These are phyloP conservation scores for Hypoxylon subgilvum DNA, from an alignment of 495 filamentous ascomycete species.

Conservation along the genomic window DNA sequence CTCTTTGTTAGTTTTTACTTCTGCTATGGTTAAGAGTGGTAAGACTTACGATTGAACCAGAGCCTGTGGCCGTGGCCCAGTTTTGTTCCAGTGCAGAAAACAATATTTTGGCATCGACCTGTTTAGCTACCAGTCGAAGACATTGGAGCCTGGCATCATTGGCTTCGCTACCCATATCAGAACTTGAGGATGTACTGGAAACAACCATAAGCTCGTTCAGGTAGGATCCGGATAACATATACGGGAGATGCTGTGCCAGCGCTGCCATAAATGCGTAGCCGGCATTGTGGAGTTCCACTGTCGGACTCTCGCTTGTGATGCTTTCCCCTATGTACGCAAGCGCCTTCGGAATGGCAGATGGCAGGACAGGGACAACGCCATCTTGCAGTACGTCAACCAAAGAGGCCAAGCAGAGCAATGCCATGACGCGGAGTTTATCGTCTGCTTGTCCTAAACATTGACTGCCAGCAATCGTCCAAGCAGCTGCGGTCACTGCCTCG, in stretches of 20 bases:
- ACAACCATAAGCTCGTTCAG: slow-evolving; percentile 71
- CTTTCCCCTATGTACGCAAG: slow-evolving; percentile 71
- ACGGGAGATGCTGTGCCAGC: slow-evolving; percentile 80
- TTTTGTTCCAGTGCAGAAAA: slow-evolving; percentile 73
- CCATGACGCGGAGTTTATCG: slow-evolving; percentile 73
- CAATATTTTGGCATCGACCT: slow-evolving; percentile 69
- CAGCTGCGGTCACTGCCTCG: slow-evolving; percentile 67
- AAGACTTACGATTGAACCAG: slow-evolving; percentile 63
- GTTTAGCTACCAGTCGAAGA: slow-evolving; percentile 71
- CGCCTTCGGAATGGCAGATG: slow-evolving; percentile 71
- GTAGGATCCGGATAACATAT: slow-evolving; percentile 77
- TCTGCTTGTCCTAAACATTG: slow-evolving; percentile 77
- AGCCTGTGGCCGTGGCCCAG: slow-evolving; percentile 65
- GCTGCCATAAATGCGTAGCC: slow-evolving; percentile 77
- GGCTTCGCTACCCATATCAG: slow-evolving; percentile 59
- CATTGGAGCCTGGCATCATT: slow-evolving; percentile 71
- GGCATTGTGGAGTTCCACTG: slow-evolving; percentile 76
- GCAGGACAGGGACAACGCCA: slow-evolving; percentile 80
- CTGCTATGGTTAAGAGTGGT: not conserved
- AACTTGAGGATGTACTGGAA: slow-evolving; percentile 71
- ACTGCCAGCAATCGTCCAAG: slow-evolving; percentile 74
- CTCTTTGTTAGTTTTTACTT: slow-evolving; percentile 36
- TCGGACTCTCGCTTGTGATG: slow-evolving; percentile 57
- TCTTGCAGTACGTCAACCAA: slow-evolving; percentile 86
- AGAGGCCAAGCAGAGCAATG: slow-evolving; percentile 85